Evolutionary conservation across 1,139 yeast species (phyloP).

Genomic region (Tardiomyces blankii): DNA sequence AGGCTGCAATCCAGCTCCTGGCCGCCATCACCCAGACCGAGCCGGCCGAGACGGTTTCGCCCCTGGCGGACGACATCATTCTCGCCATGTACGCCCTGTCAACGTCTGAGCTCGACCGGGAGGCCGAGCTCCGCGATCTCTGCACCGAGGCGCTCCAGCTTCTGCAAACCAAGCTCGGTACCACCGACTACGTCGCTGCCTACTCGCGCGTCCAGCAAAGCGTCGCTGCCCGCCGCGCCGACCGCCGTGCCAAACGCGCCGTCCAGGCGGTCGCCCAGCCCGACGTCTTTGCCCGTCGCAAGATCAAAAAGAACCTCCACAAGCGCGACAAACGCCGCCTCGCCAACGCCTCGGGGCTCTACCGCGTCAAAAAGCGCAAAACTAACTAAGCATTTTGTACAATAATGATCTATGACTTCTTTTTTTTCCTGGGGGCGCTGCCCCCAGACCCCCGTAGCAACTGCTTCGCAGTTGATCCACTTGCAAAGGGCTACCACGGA

Average conservation of each 20-base stretch:
- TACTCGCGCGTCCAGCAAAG: slow-evolving; percentile 53
- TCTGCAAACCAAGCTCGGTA: slow-evolving; percentile 61
- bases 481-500: too few relatives aligned
- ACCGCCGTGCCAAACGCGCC: slow-evolving; percentile 66
- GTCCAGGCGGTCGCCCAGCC: slow-evolving; percentile 73
- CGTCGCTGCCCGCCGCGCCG: slow-evolving; percentile 55
- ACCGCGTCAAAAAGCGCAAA: slow-evolving; percentile 45
- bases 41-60: slow-evolving; percentile 7
- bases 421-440: too few relatives aligned
- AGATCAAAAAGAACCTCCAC: slow-evolving; percentile 63
- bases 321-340: slow-evolving; percentile 54
- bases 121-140: slow-evolving; percentile 43
- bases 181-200: slow-evolving; percentile 53
- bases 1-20: slow-evolving; percentile 39
- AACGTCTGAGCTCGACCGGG: slow-evolving; percentile 33
- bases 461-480: too few relatives aligned
- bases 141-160: slow-evolving; percentile 61
- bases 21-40: slow-evolving; percentile 23
- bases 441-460: too few relatives aligned
- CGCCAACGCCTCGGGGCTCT: slow-evolving; percentile 60
- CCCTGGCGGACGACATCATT: slow-evolving; percentile 26
- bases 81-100: slow-evolving; percentile 49
- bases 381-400: slow-evolving; percentile 21
- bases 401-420: not conserved
- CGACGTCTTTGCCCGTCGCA: slow-evolving; percentile 65